phyloP scores from a whole-genome alignment of 225 moss, liverwort and hornwort species.

The Antitrichia curtipendula region DNA sequence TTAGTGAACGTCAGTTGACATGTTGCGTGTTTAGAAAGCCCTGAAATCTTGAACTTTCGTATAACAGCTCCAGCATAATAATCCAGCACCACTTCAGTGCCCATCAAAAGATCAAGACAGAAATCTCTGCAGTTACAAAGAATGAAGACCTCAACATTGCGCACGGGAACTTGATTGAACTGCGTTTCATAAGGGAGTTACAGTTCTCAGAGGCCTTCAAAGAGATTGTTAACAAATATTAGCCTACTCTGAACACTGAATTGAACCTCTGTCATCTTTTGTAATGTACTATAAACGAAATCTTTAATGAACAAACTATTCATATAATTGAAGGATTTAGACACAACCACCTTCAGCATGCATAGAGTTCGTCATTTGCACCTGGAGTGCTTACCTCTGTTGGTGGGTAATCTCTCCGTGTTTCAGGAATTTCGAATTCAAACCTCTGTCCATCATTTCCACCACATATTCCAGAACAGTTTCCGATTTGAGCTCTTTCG shows the following conservation, averaged over 20 bases:
- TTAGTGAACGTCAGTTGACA: slow-evolving; percentile 9
- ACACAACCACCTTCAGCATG: not conserved
- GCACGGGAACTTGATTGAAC: not conserved
- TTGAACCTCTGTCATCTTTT: not conserved
- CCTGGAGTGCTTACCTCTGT: slow-evolving; percentile 2
- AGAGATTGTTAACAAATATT: not conserved
- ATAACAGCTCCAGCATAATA: slow-evolving; percentile 13
- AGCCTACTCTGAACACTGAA: not conserved
- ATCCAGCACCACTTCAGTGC: slow-evolving; percentile 13
- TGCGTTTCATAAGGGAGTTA: not conserved
- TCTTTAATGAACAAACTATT: not conserved
- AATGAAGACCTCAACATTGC: not conserved
- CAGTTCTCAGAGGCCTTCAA: not conserved
- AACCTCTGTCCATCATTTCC: slow-evolving; percentile 7
- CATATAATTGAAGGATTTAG: not conserved
- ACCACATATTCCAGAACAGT: slow-evolving; percentile 5
- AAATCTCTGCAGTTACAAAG: slow-evolving; percentile 9
- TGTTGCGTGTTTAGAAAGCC: slow-evolving; percentile 8
- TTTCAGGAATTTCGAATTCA: not conserved
- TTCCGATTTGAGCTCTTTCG: slow-evolving; percentile 6
- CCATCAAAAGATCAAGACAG: not conserved
- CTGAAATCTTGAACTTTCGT: slow-evolving; percentile 15
- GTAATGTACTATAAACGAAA: not conserved
- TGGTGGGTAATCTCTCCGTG: not conserved
- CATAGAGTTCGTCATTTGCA: not conserved